phyloP scores from a whole-genome alignment of 257 asterid species.

The Solanum rostratum region DNA sequence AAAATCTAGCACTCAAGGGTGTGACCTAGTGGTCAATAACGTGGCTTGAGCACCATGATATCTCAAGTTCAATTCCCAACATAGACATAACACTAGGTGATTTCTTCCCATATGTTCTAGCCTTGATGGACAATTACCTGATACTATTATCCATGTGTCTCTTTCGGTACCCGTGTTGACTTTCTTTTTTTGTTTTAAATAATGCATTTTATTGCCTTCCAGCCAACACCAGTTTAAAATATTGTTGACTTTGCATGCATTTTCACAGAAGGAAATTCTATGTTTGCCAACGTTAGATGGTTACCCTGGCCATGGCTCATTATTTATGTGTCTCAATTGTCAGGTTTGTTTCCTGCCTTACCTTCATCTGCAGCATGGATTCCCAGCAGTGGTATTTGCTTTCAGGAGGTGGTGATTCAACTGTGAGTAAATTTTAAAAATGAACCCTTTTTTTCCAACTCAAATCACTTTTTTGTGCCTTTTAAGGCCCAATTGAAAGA shows the following conservation, averaged over 20 bases:
- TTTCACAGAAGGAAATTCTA: not conserved
- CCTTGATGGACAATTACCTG: too few relatives aligned
- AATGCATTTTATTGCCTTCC: not conserved
- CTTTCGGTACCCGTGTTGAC: not conserved
- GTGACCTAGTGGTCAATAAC: too few relatives aligned
- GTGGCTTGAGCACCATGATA: too few relatives aligned
- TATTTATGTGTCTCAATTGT: slow-evolving; percentile 8
- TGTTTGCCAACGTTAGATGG: not conserved
- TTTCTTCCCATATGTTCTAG: too few relatives aligned
- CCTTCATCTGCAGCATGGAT: slow-evolving; percentile 44
- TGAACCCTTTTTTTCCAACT: not conserved
- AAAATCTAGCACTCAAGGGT: not conserved
- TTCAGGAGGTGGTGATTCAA: slow-evolving; percentile 97
- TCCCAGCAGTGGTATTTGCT: slow-evolving; percentile 42
- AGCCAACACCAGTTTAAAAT: not conserved
- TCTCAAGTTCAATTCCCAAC: too few relatives aligned
- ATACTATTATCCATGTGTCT: not conserved
- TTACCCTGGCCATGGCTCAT: not conserved
- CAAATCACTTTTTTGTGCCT: not conserved
- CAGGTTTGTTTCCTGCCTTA: slow-evolving; percentile 84
- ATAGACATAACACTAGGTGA: too few relatives aligned
- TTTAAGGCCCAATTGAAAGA: not conserved
- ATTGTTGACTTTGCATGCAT: not conserved
- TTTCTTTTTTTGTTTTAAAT: not conserved
- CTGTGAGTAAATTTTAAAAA: slow-evolving; percentile 44